Conservation (phyloP, 2,329 filamentous ascomycete species). For the Cylindrodendrum hubeiense region DNA sequence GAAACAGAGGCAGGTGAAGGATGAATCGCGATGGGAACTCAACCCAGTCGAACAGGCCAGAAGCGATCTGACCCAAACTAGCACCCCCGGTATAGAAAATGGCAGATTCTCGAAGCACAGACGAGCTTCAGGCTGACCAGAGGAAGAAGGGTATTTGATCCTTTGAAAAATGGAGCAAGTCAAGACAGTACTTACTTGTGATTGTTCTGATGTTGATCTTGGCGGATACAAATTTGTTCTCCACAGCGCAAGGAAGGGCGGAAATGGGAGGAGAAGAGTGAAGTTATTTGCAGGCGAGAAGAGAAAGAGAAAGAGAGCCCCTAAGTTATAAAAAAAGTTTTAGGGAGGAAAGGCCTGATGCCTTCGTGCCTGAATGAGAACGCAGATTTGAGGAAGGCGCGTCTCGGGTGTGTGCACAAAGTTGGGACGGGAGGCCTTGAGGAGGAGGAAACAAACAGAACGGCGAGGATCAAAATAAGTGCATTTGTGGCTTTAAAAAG, state of each 20-base stretch:
- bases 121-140: not conserved
- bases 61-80: too few species aligned
- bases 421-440: not conserved
- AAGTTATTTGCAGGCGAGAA: not conserved
- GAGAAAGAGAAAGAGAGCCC: not conserved
- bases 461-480: too few species aligned
- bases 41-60: too few species aligned
- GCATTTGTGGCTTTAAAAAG: not conserved
- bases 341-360: not conserved
- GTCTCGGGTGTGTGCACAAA: not conserved
- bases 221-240: not conserved
- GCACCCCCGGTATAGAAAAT: too few species aligned
- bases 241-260: not conserved
- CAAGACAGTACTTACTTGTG: not conserved
- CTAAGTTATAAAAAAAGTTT: too few species aligned
- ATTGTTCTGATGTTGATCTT: not conserved
- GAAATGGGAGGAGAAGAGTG: not conserved
- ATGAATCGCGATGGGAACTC: too few species aligned
- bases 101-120: too few species aligned
- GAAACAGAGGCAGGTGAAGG: too few species aligned
- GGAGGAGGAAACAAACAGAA: not conserved
- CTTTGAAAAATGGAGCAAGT: too few species aligned
- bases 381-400: constrained; percentile 7
- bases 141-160: not conserved
- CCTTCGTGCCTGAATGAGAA: constrained; percentile 1